Conservation (phyloP, 1,284 basidiomycete species). For the Schizophyllum amplum region DNA sequence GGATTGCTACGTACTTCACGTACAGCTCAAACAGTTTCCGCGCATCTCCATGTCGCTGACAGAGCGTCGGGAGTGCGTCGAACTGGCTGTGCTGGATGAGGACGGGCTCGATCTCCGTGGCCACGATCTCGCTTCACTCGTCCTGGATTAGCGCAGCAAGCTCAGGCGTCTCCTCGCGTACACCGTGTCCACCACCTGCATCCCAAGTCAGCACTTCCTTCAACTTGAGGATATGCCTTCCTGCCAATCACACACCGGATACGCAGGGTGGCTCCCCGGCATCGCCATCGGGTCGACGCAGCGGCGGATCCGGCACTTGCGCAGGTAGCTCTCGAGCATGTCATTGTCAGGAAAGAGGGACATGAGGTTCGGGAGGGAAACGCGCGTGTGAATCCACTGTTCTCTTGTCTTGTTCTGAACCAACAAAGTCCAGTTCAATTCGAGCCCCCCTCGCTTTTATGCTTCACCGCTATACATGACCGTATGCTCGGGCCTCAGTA, state of each 20-base stretch:
- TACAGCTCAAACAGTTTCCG: constrained; percentile 60
- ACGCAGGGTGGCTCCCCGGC: constrained; percentile 17
- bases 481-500: background rate
- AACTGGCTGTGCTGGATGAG: constrained; percentile 49
- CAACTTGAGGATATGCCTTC: constrained; percentile 2
- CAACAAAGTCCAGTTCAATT: no score
- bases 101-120: constrained; percentile 58
- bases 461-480: background rate
- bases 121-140: constrained; percentile 43
- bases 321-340: constrained; percentile 61
- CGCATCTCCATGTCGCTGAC: constrained; percentile 48
- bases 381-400: no score
- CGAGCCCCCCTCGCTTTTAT: no score
- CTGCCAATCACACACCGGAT: constrained; percentile 11
- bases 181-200: constrained; percentile 74
- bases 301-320: constrained; percentile 31
- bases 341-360: no score
- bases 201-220: constrained; percentile 2
- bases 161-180: constrained; percentile 63
- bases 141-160: constrained; percentile 55
- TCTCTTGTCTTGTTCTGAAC: no score
- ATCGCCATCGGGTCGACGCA: constrained; percentile 17
- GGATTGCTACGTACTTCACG: constrained; percentile 49
- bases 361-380: no score
- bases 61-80: constrained; percentile 58